phyloP scores from a whole-genome alignment of 495 filamentous ascomycete genomes.

The Apodospora peruviana region DNA sequence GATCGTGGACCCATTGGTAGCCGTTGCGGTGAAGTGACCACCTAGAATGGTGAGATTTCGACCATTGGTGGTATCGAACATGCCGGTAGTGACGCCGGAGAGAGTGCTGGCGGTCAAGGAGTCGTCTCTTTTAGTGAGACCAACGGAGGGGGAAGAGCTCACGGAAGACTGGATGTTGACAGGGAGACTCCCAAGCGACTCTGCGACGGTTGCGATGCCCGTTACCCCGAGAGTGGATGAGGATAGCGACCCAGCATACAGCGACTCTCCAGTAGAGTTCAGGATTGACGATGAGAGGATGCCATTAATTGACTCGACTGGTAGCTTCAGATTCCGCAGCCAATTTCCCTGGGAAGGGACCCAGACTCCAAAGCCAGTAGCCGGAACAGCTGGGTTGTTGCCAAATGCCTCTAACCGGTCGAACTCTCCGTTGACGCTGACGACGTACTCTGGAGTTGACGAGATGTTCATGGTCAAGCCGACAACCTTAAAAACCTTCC shows the following conservation, averaged over 20 bases:
- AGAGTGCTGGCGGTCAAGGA: slow-evolving; percentile 36
- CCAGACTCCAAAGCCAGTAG: slow-evolving; percentile 83
- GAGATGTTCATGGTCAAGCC: slow-evolving; percentile 77
- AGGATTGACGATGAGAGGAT: slow-evolving; percentile 60
- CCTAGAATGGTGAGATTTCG: slow-evolving; percentile 83
- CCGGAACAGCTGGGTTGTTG: slow-evolving; percentile 52
- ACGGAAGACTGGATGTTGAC: slow-evolving; percentile 48
- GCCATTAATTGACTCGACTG: slow-evolving; percentile 62
- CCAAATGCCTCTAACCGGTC: slow-evolving; percentile 61
- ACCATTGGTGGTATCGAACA: slow-evolving; percentile 62
- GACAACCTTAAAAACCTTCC: slow-evolving; percentile 66
- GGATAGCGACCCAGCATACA: slow-evolving; percentile 74
- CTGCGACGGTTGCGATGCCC: slow-evolving; percentile 61
- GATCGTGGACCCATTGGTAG: slow-evolving; percentile 62
- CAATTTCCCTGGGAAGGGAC: slow-evolving; percentile 85
- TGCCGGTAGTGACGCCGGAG: slow-evolving; percentile 66
- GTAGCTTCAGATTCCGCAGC: slow-evolving; percentile 71
- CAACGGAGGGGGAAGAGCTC: slow-evolving; percentile 19
- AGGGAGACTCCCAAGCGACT: slow-evolving; percentile 54
- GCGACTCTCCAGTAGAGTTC: slow-evolving; percentile 52
- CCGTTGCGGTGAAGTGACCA: slow-evolving; percentile 74
- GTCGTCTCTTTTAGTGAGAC: slow-evolving; percentile 52
- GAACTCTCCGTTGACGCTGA: slow-evolving; percentile 81
- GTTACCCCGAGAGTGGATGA: slow-evolving; percentile 63
- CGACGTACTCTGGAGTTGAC: slow-evolving; percentile 59